These are phyloP conservation scores for Aureobasidium vineae DNA, from an alignment of 2,329 filamentous ascomycete species.

Conservation along the genomic window DNA sequence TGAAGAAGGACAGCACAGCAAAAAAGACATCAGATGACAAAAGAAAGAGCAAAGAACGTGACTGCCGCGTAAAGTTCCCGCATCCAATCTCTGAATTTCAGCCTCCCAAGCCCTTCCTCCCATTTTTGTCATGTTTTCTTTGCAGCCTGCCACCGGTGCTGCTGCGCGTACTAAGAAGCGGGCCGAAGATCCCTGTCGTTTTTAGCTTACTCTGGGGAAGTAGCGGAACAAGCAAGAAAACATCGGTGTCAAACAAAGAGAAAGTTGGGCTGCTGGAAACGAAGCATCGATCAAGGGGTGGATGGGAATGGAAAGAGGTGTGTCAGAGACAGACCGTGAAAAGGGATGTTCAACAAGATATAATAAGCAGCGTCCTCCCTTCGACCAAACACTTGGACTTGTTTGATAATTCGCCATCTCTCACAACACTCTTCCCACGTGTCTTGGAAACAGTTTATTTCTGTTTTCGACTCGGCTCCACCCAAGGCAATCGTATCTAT, in stretches of 20 bases:
- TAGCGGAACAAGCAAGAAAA: slow-evolving; percentile 24
- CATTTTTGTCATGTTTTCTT: not conserved
- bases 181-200: slow-evolving; percentile 21
- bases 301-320: slow-evolving; percentile 18
- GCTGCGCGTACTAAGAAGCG: slow-evolving; percentile 22
- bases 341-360: slow-evolving; percentile 7
- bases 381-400: not conserved
- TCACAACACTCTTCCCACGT: not conserved
- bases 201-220: slow-evolving; percentile 26
- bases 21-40: slow-evolving; percentile 9
- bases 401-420: not conserved
- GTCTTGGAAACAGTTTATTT: not conserved
- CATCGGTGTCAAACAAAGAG: slow-evolving; percentile 15
- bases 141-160: too few species aligned
- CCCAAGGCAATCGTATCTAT: slow-evolving; percentile 7
- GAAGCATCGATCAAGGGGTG: slow-evolving; percentile 23
- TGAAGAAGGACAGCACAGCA: not conserved
- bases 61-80: slow-evolving; percentile 22
- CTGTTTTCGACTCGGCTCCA: slow-evolving; percentile 2
- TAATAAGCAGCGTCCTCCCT: slow-evolving; percentile 15
- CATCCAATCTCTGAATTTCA: not conserved
- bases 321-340: slow-evolving; percentile 8
- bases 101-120: slow-evolving; percentile 14
- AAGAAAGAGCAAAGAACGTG: slow-evolving; percentile 22
- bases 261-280: not conserved